phyloP scores from a whole-genome alignment of 2,329 filamentous ascomycete genomes.

The Neofusicoccum laricinum region DNA sequence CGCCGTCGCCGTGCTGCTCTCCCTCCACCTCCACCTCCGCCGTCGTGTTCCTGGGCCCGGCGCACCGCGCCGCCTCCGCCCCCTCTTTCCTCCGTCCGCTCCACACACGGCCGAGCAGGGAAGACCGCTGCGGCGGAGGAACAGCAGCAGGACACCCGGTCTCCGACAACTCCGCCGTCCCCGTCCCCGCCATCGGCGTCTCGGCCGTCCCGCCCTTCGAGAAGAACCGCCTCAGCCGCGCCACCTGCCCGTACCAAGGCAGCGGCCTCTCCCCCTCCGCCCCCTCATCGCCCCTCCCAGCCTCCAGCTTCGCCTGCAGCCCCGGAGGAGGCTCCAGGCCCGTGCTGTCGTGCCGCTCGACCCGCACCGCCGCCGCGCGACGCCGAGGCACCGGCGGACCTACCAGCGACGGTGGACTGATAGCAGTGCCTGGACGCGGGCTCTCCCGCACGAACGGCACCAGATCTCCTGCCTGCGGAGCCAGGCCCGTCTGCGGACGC shows the following conservation, averaged over 20 bases:
- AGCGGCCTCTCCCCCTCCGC: background rate
- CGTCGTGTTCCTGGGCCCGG: background rate
- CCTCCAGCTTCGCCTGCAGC: background rate
- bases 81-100: no score
- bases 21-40: background rate
- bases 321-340: background rate
- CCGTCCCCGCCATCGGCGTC: background rate
- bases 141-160: no score
- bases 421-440: no score
- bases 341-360: no score
- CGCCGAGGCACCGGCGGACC: no score
- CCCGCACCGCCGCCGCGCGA: background rate
- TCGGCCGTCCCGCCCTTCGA: background rate
- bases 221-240: background rate
- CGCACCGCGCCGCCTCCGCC: no score
- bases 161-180: background rate
- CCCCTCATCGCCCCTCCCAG: background rate
- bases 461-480: no score
- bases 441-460: no score
- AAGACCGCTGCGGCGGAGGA: no score
- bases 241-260: background rate
- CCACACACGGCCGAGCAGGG: no score
- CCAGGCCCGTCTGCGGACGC: no score
- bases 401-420: no score
- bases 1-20: background rate